phyloP scores from a whole-genome alignment of 2,329 filamentous ascomycete species.

The Chaetomium globosum region DNA sequence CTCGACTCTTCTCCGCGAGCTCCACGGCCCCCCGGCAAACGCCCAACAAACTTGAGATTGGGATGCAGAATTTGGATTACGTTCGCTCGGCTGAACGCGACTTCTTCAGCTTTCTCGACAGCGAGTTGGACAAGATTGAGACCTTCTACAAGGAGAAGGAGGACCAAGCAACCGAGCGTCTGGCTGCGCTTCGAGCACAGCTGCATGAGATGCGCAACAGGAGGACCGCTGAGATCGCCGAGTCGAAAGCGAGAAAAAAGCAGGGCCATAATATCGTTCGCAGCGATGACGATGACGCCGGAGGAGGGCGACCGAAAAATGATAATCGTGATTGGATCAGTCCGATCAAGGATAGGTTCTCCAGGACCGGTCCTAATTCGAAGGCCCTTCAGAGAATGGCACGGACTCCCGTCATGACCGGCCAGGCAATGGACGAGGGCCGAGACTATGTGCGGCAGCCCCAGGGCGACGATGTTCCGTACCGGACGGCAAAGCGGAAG shows the following conservation, averaged over 20 bases:
- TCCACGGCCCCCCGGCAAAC: slow-evolving; percentile 42
- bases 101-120: slow-evolving; percentile 83
- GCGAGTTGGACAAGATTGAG: slow-evolving; percentile 88
- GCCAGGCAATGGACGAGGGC: slow-evolving; percentile 40
- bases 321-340: slow-evolving; percentile 50
- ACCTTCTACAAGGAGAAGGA: slow-evolving; percentile 87
- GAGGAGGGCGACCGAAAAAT: slow-evolving; percentile 36
- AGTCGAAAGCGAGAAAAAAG: slow-evolving; percentile 45
- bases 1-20: slow-evolving; percentile 47
- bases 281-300: slow-evolving; percentile 36
- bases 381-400: slow-evolving; percentile 60
- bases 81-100: slow-evolving; percentile 76
- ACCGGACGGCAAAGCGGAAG: slow-evolving; percentile 85
- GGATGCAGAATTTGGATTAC: slow-evolving; percentile 49
- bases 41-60: slow-evolving; percentile 48
- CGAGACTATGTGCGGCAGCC: slow-evolving; percentile 58
- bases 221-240: slow-evolving; percentile 70
- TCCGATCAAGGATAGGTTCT: slow-evolving; percentile 57
- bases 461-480: slow-evolving; percentile 67
- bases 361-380: slow-evolving; percentile 62
- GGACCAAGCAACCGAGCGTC: slow-evolving; percentile 73
- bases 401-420: slow-evolving; percentile 50
- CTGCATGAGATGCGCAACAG: slow-evolving; percentile 91
- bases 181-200: slow-evolving; percentile 75
- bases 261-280: slow-evolving; percentile 34